A percentile compares a stretch with the other conserved stretches of the same genome.
phyloP scores from a whole-genome alignment of 2,329 filamentous ascomycete species.

The Colletotrichum spaethianum region DNA sequence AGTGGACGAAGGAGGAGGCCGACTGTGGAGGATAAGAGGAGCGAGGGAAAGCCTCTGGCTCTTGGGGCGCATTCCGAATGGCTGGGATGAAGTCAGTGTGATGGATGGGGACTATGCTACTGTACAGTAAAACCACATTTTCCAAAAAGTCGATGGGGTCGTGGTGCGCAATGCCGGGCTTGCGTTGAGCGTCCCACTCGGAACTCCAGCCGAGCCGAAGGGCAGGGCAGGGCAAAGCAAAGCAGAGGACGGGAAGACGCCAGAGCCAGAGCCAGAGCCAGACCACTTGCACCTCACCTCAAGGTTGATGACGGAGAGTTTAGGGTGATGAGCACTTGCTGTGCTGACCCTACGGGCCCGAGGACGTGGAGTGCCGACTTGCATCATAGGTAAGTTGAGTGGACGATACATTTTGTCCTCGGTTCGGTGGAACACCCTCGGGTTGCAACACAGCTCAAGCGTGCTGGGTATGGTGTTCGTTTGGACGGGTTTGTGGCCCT shows the following conservation, averaged over 20 bases:
- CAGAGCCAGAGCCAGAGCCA: constrained; percentile 14
- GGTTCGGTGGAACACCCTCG: not conserved
- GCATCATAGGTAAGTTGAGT: not conserved
- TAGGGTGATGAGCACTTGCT: constrained; percentile 2
- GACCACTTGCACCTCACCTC: constrained; percentile 12
- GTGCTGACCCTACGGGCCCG: constrained; percentile 6
- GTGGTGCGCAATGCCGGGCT: constrained; percentile 22
- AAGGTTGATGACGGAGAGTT: constrained; percentile 10
- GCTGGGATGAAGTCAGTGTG: constrained; percentile 33
- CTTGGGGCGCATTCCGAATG: constrained; percentile 35
- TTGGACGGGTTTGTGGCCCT: constrained; percentile 5
- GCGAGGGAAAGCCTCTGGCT: constrained; percentile 5
- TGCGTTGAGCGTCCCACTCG: constrained; percentile 22
- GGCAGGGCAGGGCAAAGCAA: not conserved
- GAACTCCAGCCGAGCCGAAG: constrained; percentile 37
- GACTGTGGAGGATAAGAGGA: constrained; percentile 22
- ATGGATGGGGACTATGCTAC: constrained; percentile 8
- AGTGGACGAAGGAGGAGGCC: constrained; percentile 11
- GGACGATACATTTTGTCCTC: not conserved
- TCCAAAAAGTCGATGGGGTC: constrained; percentile 14
- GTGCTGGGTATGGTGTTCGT: not conserved
- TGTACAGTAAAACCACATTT: constrained; percentile 16
- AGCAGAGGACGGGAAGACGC: not conserved
- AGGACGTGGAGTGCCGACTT: not conserved
- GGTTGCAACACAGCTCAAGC: not conserved